These are phyloP conservation scores for Coemansia sp. DNA, from an alignment of 192 early-diverging fungal species.

Conservation along the genomic window DNA sequence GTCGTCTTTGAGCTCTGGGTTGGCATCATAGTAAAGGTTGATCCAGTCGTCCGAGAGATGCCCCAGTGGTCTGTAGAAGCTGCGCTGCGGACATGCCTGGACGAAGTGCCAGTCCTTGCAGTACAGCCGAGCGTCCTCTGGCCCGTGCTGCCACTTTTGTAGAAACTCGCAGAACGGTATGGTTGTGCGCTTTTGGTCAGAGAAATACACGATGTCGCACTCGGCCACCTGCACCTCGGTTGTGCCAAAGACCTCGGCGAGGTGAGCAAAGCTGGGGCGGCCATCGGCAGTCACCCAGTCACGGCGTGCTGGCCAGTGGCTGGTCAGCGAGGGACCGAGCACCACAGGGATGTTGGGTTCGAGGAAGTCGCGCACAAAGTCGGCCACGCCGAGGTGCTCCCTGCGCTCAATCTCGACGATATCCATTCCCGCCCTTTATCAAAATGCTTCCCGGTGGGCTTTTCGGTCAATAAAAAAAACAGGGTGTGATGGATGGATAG, in stretches of 20 bases:
- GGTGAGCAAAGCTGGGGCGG: constrained; percentile 23
- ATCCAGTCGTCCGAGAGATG: constrained; percentile 63
- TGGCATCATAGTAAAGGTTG: constrained; percentile 57
- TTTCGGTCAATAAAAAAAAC: too few species aligned
- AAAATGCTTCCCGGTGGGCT: too few species aligned
- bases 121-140: constrained; percentile 34
- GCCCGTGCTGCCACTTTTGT: constrained; percentile 41
- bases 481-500: too few species aligned
- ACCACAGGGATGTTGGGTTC: constrained; percentile 30
- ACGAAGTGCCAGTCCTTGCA: constrained; percentile 74
- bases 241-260: constrained; percentile 24
- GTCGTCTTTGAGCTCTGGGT: constrained; percentile 53
- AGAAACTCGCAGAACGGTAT: constrained; percentile 60
- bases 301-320: constrained; percentile 53
- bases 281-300: constrained; percentile 51
- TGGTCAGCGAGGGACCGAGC: constrained; percentile 14
- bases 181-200: constrained; percentile 57
- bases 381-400: constrained; percentile 16
- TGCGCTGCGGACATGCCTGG: not conserved
- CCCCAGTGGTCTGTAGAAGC: constrained; percentile 9
- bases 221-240: constrained; percentile 58
- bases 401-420: constrained; percentile 21
- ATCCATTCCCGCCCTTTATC: constrained; percentile 10
- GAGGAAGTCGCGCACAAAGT: constrained; percentile 34
- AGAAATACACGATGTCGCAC: constrained; percentile 56